Evolutionary conservation across 2,329 filamentous ascomycete genomes (phyloP), one percentile per base, ranked within the genome.

Genomic region (Trichoderma pleuroti): DNA sequence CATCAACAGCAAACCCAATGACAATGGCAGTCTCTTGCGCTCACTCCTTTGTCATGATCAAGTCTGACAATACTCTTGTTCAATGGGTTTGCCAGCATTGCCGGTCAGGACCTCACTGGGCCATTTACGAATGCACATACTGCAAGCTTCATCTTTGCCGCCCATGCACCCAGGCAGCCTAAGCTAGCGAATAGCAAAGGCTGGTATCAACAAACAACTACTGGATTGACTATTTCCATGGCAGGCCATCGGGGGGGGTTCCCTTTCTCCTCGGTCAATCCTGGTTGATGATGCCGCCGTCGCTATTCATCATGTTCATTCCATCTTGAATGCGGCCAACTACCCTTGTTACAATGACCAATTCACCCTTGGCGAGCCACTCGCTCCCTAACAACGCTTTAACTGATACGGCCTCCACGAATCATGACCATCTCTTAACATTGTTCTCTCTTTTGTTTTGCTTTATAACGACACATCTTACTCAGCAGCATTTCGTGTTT

Each of bases 111-210:
- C 89, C 89, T 65, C 86, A 89, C 79, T 91, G 88, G 87, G 86
- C 86, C 80, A 91, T 92, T 76, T 91, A 87, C 74, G 88, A 92
- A 79, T 92, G 90, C 81, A 83, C 85, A 72, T 90, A 90, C 78
- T 92, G 90, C 86, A 89, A 89, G 78, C 81, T 90, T 64, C 89
- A 91, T 80, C 85, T 87, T 34, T 92, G 90, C 78, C 84, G 88
- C 66, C 80, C 84, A 30, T 91, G 90, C 77, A 84, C 85, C 60
- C 82, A 86, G 67, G 74, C 76, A 61, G 75, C 74, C 61, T 80
- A 74, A 75, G 67, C 42, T 59, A 26, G 28, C 28, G 2, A n/a
- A 14, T 32, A 24, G 21, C 34, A 28, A 32, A 24, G 21, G 24
- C n/a, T 28, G 24, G 14, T 10, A 57, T n/a, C 10, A 8, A 52